Conservation (phyloP, 164 flowering plant genomes). For the Vitis riparia region DNA sequence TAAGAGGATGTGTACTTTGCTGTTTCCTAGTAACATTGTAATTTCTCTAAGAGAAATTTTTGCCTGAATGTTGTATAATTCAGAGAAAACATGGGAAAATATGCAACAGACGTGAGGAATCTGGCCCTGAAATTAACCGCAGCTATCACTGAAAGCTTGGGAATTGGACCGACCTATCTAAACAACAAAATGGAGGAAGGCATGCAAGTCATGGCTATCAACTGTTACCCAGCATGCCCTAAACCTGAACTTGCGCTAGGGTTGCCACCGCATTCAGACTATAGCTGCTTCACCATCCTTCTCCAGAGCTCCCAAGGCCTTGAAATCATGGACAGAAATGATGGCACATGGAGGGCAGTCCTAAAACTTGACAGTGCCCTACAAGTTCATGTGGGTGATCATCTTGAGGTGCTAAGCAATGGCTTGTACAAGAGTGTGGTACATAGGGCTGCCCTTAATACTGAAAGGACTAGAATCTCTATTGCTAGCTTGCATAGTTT, state of each 20-base stretch:
- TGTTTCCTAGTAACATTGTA: too few relatives aligned
- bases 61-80: neutral
- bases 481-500: conserved; percentile 48
- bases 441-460: conserved; percentile 42
- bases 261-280: conserved; percentile 61
- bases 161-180: conserved; percentile 33
- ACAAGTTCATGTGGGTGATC: conserved; percentile 56
- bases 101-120: conserved; percentile 27
- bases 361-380: conserved; percentile 32
- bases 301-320: conserved; percentile 53
- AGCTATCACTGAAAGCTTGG: conserved; percentile 48
- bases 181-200: conserved; percentile 36
- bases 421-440: conserved; percentile 47
- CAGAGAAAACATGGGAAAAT: conserved; percentile 58
- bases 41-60: neutral
- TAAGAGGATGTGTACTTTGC: too few relatives aligned
- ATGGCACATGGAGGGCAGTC: conserved; percentile 34
- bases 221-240: conserved; percentile 60
- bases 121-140: conserved; percentile 32
- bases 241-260: conserved; percentile 38
- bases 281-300: conserved; percentile 44
- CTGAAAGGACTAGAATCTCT: conserved; percentile 35
- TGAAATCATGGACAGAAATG: conserved; percentile 29
- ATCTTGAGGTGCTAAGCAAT: conserved; percentile 57
- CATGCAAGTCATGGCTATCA: conserved; percentile 49